Evolutionary conservation across 306 rosid species (phyloP).

Genomic region (Lagenaria siceraria): DNA sequence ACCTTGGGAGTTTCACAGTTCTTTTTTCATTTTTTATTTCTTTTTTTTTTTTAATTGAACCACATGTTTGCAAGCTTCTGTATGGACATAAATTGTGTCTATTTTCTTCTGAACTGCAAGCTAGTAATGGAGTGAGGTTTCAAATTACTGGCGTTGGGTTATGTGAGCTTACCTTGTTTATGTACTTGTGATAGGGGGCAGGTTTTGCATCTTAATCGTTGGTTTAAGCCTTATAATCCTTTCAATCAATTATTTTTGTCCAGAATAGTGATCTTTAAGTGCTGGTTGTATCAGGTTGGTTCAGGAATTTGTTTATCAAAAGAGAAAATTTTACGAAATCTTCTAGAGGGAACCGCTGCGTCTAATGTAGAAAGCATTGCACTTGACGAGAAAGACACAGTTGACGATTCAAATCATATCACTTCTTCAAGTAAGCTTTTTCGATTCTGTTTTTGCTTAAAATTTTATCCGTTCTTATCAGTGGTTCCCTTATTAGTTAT

Average conservation of each 20-base stretch:
- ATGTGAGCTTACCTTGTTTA: neutral
- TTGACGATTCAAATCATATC: conserved; percentile 19
- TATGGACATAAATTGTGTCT: neutral
- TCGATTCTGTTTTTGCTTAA: neutral
- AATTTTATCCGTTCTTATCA: neutral
- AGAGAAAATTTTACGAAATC: conserved; percentile 35
- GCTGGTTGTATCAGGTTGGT: conserved; percentile 35
- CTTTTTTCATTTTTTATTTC: no score
- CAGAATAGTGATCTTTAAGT: neutral
- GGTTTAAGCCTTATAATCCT: neutral
- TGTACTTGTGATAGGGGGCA: neutral
- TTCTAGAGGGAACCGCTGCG: conserved; percentile 71
- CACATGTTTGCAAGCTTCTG: neutral
- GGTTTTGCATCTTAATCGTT: neutral
- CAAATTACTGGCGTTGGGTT: neutral
- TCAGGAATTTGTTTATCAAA: conserved; percentile 49
- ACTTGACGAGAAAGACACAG: conserved; percentile 37
- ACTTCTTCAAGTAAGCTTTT: conserved; percentile 25
- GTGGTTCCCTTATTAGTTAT: neutral
- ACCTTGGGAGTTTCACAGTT: neutral
- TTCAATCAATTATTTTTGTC: neutral
- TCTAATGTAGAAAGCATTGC: conserved; percentile 26
- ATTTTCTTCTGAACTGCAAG: neutral
- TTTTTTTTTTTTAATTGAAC: neutral
- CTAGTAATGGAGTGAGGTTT: neutral